Evolutionary conservation across 495 filamentous ascomycete genomes (phyloP), one percentile per base, ranked within the genome.

Genomic region (Cryomyces antarcticus): DNA sequence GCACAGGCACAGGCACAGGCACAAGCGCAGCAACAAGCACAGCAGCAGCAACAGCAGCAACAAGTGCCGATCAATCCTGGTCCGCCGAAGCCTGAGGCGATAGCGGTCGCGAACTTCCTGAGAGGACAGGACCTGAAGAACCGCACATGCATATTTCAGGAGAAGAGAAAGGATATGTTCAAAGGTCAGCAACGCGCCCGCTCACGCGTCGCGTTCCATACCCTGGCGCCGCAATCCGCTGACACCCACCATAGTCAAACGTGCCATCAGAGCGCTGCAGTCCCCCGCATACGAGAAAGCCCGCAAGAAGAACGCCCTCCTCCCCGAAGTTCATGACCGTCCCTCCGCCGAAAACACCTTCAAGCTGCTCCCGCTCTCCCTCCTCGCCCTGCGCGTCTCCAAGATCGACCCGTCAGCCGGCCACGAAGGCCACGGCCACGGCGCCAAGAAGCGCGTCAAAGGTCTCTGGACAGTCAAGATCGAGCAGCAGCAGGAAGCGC

Each of bases 111-210:
- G 50, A 78, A 85, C 53, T 99, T 88, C 65, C 65, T 99, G 41
- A 72, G 76, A 48, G 63, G 71, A 41, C 87, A 95, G 62, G 69
- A 83, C 49, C 65, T 99, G 49, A 99, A 99, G 71, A 67, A 74
- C 37, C 70, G 92, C 49, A 94, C 89, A 28, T 85, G 80, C 62
- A 92, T 99, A 45, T 68, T 94, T 50, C 86, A 95, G 52, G 92
- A 89, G 48, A 88, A 96, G 66, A 71, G 92, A 45, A 96, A 94
- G 64, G 88, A 99, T 49, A 86, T 99, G 77, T 96, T 99, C 63
- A 82, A 80, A 70, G 81, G 88, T 93, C 52, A 30, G 49, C 38
- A 35, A 9, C 9, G 33, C 33, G 33, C 33, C 33, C 3, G 33
- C 33, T 13, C 12, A 36, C 33, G 12, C 9, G 33, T 36, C 2